Conservation (phyloP, 2,329 filamentous ascomycete species). For the Talaromyces verruculosus region DNA sequence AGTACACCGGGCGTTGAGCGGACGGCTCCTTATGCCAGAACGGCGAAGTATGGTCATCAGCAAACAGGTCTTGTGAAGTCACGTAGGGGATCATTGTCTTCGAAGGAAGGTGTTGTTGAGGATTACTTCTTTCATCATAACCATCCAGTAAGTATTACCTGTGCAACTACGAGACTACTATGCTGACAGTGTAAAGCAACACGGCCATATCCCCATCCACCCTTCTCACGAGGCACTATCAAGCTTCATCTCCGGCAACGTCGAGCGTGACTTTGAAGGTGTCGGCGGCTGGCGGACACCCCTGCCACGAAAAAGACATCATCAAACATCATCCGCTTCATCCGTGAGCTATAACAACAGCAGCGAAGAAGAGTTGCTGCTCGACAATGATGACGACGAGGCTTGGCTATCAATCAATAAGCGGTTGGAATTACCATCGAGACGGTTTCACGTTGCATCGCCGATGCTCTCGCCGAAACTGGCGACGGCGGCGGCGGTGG, state of each 20-base stretch:
- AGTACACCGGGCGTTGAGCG: slow-evolving; percentile 13
- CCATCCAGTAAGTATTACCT: background rate
- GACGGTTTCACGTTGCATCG: slow-evolving; percentile 26
- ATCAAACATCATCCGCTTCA: slow-evolving; percentile 27
- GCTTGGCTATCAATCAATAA: slow-evolving; percentile 42
- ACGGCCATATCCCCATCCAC: slow-evolving; percentile 1
- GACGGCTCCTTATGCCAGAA: background rate
- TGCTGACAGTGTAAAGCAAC: slow-evolving; percentile 13
- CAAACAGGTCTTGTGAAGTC: slow-evolving; percentile 3
- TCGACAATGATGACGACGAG: slow-evolving; percentile 35
- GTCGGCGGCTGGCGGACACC: slow-evolving; percentile 42
- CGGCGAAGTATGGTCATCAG: slow-evolving; percentile 1
- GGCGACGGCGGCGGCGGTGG: background rate
- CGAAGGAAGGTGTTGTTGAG: slow-evolving; percentile 12
- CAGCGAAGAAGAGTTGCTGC: slow-evolving; percentile 24
- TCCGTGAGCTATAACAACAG: slow-evolving; percentile 25
- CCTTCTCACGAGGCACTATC: slow-evolving; percentile 26
- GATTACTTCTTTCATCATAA: slow-evolving; percentile 17
- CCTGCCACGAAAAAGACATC: slow-evolving; percentile 26
- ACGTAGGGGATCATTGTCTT: background rate
- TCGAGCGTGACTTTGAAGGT: slow-evolving; percentile 46
- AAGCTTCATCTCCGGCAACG: slow-evolving; percentile 34
- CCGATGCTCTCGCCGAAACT: slow-evolving; percentile 11
- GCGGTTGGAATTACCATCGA: slow-evolving; percentile 35
- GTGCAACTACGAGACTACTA: background rate